Conservation (phyloP, 169 alveolate species). For the Cryptosporidium meleagridis region DNA sequence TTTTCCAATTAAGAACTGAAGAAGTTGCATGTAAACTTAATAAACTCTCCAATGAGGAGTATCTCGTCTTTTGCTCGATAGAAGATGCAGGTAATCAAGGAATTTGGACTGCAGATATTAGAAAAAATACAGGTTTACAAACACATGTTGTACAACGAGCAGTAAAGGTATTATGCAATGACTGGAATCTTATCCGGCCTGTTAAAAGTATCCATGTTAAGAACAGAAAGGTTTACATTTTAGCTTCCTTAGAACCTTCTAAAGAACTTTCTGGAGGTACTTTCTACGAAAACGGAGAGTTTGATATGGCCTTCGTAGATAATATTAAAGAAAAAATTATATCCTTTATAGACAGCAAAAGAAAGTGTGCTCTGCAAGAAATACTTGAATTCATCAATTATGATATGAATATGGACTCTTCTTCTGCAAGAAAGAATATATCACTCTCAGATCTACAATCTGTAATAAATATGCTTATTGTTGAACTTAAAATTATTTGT, state of each 20-base stretch:
- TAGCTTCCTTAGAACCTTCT: slow-evolving; percentile 89
- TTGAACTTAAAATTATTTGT: slow-evolving; percentile 77
- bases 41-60: slow-evolving; percentile 86
- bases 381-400: slow-evolving; percentile 77
- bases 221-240: slow-evolving; percentile 89
- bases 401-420: slow-evolving; percentile 74
- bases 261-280: slow-evolving; percentile 92
- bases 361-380: slow-evolving; percentile 58
- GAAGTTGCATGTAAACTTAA: slow-evolving; percentile 84
- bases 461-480: slow-evolving; percentile 77
- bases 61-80: slow-evolving; percentile 88
- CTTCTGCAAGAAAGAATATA: slow-evolving; percentile 77
- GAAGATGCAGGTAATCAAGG: slow-evolving; percentile 91
- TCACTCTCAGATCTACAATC: slow-evolving; percentile 76
- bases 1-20: slow-evolving; percentile 83
- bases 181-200: slow-evolving; percentile 86
- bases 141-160: slow-evolving; percentile 89
- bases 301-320: slow-evolving; percentile 90
- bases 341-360: slow-evolving; percentile 75
- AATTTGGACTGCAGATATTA: slow-evolving; percentile 92
- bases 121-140: slow-evolving; percentile 89
- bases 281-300: slow-evolving; percentile 90
- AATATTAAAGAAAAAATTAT: slow-evolving; percentile 78
- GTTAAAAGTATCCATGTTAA: slow-evolving; percentile 90
- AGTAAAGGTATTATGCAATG: slow-evolving; percentile 86